A percentile compares a stretch with the other conserved stretches of the same genome.
Conservation (phyloP, 140 eudicot species). For the Ambrosia hybrid region DNA sequence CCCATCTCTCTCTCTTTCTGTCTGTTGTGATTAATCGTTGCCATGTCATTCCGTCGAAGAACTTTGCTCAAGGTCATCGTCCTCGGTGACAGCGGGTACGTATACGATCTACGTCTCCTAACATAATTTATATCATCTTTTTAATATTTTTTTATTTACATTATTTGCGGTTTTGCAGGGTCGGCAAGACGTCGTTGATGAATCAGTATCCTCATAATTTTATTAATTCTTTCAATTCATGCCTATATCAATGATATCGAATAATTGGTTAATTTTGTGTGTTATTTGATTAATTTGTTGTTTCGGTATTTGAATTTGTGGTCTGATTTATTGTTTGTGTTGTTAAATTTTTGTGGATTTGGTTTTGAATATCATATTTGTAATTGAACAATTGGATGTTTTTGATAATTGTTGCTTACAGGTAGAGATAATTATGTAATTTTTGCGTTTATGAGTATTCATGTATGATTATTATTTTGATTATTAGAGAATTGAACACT, state of each 20-base stretch:
- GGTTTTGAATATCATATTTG: not conserved
- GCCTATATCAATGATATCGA: not conserved
- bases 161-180: slow-evolving; percentile 43
- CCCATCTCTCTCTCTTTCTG: not conserved
- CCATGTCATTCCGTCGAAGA: slow-evolving; percentile 65
- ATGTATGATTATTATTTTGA: not conserved
- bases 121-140: not conserved
- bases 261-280: not conserved
- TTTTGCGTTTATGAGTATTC: not conserved
- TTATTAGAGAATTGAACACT: too few species aligned
- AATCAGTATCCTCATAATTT: slow-evolving; percentile 65
- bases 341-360: not conserved
- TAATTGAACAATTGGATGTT: not conserved
- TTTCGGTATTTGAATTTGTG: not conserved
- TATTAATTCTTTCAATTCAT: not conserved
- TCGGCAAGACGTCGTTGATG: slow-evolving; percentile 86
- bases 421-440: not conserved
- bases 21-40: not conserved
- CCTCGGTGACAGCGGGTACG: slow-evolving; percentile 88
- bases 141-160: not conserved
- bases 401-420: not conserved
- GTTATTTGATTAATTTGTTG: not conserved
- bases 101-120: slow-evolving; percentile 8
- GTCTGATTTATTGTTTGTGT: not conserved
- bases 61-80: slow-evolving; percentile 87